Evolutionary conservation across 495 filamentous ascomycete species (phyloP).

Genomic region (Xylaria intraflava): DNA sequence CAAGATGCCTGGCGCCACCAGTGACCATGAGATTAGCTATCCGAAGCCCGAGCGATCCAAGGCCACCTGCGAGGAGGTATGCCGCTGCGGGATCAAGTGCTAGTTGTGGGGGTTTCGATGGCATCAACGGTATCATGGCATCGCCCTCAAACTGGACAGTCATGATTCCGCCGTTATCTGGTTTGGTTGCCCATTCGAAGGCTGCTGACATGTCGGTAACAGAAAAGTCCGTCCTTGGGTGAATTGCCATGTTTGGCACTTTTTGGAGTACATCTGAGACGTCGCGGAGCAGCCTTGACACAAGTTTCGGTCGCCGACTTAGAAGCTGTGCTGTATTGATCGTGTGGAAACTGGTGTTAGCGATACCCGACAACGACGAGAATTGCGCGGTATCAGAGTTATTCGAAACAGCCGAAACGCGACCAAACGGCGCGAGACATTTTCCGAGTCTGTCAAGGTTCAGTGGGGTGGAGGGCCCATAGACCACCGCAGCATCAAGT

Average conservation of each 20-base stretch:
- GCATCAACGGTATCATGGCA: constrained; percentile 8
- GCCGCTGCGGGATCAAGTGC: constrained; percentile 24
- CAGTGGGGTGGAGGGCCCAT: constrained; percentile 36
- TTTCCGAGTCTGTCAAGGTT: constrained; percentile 40
- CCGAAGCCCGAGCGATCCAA: constrained; percentile 47
- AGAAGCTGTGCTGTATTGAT: constrained; percentile 34
- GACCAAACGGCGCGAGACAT: constrained; percentile 43
- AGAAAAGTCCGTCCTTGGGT: constrained; percentile 29
- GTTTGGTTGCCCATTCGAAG: constrained; percentile 39
- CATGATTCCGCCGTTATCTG: constrained; percentile 23
- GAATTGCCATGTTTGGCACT: constrained; percentile 17
- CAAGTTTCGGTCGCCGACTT: constrained; percentile 17
- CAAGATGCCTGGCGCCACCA: constrained; percentile 43
- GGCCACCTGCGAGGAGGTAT: constrained; percentile 47
- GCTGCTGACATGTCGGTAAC: constrained; percentile 39
- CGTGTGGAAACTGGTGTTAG: constrained; percentile 30
- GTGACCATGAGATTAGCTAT: constrained; percentile 42
- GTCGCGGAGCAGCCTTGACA: constrained; percentile 9
- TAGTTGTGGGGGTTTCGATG: not conserved
- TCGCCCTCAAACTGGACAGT: not conserved
- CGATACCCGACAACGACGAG: constrained; percentile 30
- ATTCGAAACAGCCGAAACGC: constrained; percentile 46
- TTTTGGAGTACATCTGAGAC: constrained; percentile 24
- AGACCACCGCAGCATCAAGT: constrained; percentile 45
- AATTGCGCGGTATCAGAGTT: constrained; percentile 23